Evolutionary conservation across 768 basidiomycete species (phyloP).

Genomic region (Amanita rimosa): DNA sequence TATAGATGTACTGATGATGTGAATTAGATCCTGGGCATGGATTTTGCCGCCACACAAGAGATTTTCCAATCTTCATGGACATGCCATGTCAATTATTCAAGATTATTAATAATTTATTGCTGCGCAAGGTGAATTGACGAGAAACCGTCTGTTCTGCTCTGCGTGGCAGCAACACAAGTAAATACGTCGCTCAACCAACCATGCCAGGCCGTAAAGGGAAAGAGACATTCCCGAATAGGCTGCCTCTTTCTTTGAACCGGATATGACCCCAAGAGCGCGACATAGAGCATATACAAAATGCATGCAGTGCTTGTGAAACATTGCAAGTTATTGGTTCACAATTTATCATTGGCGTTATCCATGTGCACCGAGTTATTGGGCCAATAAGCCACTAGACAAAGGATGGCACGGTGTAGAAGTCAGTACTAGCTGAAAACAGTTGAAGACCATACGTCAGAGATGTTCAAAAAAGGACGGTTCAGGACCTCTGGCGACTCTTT

Average conservation of each 20-base stretch:
- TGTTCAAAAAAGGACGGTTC: background rate
- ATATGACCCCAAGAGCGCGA: background rate
- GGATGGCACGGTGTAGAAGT: no score
- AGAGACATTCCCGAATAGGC: background rate
- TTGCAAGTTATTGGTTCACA: no score
- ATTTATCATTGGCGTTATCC: no score
- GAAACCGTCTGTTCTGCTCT: background rate
- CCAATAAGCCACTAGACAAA: no score
- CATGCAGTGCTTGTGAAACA: no score
- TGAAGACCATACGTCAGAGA: background rate
- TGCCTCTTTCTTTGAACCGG: background rate
- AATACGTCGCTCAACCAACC: no score
- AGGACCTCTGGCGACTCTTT: background rate
- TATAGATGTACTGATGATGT: constrained; percentile 36
- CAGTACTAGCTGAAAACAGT: no score
- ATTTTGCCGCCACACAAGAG: background rate
- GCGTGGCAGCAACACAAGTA: no score
- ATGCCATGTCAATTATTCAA: background rate
- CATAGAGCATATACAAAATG: no score
- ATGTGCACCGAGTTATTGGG: no score
- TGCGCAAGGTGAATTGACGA: background rate
- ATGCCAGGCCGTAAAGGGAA: background rate
- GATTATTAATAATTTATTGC: background rate
- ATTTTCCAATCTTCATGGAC: background rate
- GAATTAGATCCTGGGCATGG: constrained; percentile 8